These are phyloP conservation scores for Populus euphratica DNA, from an alignment of 345 rosid species.

Conservation along the genomic window DNA sequence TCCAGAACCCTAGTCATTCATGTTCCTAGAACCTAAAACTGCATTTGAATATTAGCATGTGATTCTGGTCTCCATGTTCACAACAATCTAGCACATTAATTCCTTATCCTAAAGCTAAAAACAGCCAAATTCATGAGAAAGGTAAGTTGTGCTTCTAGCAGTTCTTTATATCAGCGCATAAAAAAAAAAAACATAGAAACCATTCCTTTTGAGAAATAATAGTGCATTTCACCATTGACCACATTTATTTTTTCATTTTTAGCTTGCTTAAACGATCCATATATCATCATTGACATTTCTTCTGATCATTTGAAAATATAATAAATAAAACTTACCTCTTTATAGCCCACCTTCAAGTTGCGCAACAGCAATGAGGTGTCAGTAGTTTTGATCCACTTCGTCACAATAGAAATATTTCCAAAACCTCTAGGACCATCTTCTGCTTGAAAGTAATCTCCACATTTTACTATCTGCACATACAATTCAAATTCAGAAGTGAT, in stretches of 20 bases:
- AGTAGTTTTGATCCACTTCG: slow-evolving; percentile 57
- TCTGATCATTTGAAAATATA: background rate
- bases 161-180: background rate
- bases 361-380: slow-evolving; percentile 63
- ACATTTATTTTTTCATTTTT: background rate
- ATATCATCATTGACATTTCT: background rate
- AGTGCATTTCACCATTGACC: background rate
- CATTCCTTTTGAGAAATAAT: background rate
- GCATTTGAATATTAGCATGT: background rate
- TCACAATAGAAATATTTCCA: slow-evolving; percentile 55
- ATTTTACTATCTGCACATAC: slow-evolving; percentile 51
- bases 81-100: background rate
- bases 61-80: background rate
- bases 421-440: slow-evolving; percentile 75
- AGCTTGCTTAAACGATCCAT: background rate
- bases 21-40: background rate
- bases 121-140: background rate
- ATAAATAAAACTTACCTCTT: slow-evolving; percentile 46
- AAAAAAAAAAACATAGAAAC: background rate
- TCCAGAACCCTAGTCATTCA: background rate
- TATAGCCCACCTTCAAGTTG: slow-evolving; percentile 65
- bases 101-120: background rate
- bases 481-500: slow-evolving; percentile 12
- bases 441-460: slow-evolving; percentile 83
- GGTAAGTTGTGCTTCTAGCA: background rate